phyloP scores from a whole-genome alignment of 768 basidiomycete genomes.

The Mycena indigotica region DNA sequence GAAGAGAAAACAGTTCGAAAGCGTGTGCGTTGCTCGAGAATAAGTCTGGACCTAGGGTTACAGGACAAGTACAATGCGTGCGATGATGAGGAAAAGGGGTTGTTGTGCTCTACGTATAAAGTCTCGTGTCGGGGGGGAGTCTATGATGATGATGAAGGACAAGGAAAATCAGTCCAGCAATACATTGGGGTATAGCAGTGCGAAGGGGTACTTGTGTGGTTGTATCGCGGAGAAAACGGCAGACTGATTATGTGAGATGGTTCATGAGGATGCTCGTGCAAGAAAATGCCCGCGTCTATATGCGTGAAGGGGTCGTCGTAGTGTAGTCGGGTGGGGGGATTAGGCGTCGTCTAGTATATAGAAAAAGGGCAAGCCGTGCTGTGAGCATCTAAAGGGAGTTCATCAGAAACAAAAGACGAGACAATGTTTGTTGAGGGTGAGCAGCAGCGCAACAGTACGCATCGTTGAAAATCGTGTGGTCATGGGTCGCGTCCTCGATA shows the following conservation, averaged over 20 bases:
- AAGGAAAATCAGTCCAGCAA: conserved; percentile 34
- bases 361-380: conserved; percentile 43
- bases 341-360: conserved; percentile 24
- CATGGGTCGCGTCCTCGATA: conserved; percentile 19
- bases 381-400: conserved; percentile 40
- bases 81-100: conserved; percentile 47
- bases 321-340: conserved; percentile 18
- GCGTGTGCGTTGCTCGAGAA: conserved; percentile 25
- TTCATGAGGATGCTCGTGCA: conserved; percentile 42
- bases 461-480: conserved; percentile 24
- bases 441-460: conserved; percentile 58
- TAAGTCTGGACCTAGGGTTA: conserved; percentile 26
- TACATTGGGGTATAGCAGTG: conserved; percentile 28
- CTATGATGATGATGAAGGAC: conserved; percentile 24
- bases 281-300: conserved; percentile 43
- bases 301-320: conserved; percentile 26
- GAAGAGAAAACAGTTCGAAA: conserved; percentile 17
- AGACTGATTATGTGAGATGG: conserved; percentile 37
- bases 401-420: conserved; percentile 50
- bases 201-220: conserved; percentile 1
- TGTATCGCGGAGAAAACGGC: conserved; percentile 36
- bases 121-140: conserved; percentile 19
- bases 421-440: conserved; percentile 39
- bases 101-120: conserved; percentile 68
- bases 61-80: conserved; percentile 46